Evolutionary conservation across 192 early-diverging fungal species (phyloP), one percentile per base, ranked within the genome.

Genomic region (Coemansia sp.): DNA sequence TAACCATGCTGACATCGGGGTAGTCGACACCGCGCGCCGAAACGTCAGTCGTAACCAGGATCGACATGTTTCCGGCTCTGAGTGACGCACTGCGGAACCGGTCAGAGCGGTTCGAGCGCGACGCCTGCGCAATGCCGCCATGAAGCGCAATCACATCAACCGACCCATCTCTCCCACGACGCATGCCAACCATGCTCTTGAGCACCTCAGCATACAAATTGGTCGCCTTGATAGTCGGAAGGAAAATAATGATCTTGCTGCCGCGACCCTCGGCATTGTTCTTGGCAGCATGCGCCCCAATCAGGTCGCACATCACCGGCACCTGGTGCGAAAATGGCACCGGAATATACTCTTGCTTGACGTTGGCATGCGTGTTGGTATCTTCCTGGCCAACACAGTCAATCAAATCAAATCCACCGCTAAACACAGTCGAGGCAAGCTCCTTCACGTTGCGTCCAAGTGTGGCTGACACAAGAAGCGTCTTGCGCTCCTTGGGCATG

Each of bases 11-110:
- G 5, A 99, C 96, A 70, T 88, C 88, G 12, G 95, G 95, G 60
- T 97, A 98, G 74, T 99, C 97, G 24, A 99, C 92, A 46, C 97
- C 97, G 61, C 97, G 90, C 42, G 97, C 95, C 58, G 94, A 94
- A 2, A 99, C 94, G 71, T 97, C 97, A 1, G 93, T 91, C 1
- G 97, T 97, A 63, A 98, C 86, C 60, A 99, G 81, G 37, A 98
- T 86, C 40, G 83, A 71, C 9, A 67, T 63, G 20, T 71, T 79
- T 42, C 83, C 73, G 15, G 51, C 64, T 8, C 28, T 40, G 24
- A 63, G 49, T 12, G 71, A 66, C 49, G 76, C 71, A 5, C 67
- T 76, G 54, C 95, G 85, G 85, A 98, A 99, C 12, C 70, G 71
- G 40, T 90, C 84, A 5, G 91, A 88, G 3, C 89, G 85, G 17